These are phyloP conservation scores for Hypoxylon intermedium DNA, from an alignment of 495 filamentous ascomycete species.

Conservation along the genomic window DNA sequence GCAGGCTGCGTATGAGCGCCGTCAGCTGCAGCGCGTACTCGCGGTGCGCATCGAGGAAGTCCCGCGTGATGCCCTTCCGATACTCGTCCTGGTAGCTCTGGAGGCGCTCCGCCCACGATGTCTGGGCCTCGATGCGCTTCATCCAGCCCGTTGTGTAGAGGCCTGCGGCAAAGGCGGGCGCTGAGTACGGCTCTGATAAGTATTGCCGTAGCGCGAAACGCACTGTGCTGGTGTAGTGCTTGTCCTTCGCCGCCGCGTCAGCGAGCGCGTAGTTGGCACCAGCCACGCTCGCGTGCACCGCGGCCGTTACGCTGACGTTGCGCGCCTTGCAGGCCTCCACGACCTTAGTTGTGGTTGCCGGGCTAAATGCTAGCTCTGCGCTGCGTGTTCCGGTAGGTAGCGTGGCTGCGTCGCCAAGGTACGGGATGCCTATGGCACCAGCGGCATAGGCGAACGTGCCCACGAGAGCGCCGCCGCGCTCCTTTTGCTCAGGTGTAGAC, in stretches of 20 bases:
- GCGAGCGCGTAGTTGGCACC: constrained; percentile 37
- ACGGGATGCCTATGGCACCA: constrained; percentile 30
- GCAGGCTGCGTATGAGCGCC: constrained; percentile 19
- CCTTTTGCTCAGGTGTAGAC: constrained; percentile 15
- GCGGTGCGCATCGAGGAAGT: too few species aligned
- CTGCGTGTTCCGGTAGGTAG: background rate
- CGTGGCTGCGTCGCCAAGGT: constrained; percentile 26
- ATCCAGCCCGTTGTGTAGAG: constrained; percentile 35
- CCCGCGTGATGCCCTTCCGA: too few species aligned
- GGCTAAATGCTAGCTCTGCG: constrained; percentile 3
- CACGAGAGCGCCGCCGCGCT: constrained; percentile 13
- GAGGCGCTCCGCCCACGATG: too few species aligned
- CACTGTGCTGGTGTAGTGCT: constrained; percentile 46
- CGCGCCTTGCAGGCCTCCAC: constrained; percentile 24
- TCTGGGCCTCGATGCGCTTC: too few species aligned
- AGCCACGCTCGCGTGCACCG: constrained; percentile 43
- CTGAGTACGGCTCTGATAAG: constrained; percentile 39
- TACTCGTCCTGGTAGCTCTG: too few species aligned
- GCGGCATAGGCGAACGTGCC: constrained; percentile 22
- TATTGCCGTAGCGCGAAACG: constrained; percentile 37
- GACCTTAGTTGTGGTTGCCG: constrained; percentile 21
- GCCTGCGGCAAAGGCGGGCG: constrained; percentile 26
- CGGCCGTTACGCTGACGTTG: constrained; percentile 28
- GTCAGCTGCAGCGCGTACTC: too few species aligned
- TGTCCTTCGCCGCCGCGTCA: constrained; percentile 12